Percentiles rank a stretch among this genome's conserved stretches.
Evolutionary conservation across 2,329 filamentous ascomycete genomes (phyloP).

Genomic region (Talaromyces sp.): DNA sequence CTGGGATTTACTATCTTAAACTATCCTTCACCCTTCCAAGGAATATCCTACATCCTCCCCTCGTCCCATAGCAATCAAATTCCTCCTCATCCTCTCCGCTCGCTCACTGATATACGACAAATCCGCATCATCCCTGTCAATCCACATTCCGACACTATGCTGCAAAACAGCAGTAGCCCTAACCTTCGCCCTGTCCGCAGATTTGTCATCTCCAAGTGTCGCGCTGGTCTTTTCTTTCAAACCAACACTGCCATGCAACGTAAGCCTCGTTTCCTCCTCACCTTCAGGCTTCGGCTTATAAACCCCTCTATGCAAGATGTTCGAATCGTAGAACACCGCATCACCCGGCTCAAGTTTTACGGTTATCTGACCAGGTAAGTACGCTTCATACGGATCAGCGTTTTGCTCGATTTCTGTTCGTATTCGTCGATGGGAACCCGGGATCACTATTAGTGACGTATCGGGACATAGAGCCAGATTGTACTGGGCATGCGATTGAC

Average conservation of each 20-base stretch:
- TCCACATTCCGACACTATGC: constrained; percentile 47
- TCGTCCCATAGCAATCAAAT: constrained; percentile 45
- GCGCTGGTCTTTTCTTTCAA: constrained; percentile 26
- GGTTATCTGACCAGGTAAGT: constrained; percentile 61
- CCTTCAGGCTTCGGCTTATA: constrained; percentile 37
- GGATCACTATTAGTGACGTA: constrained; percentile 69
- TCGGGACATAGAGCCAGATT: constrained; percentile 80
- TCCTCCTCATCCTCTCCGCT: constrained; percentile 44
- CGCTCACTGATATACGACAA: constrained; percentile 36
- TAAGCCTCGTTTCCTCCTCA: constrained; percentile 39
- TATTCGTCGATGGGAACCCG: constrained; percentile 69
- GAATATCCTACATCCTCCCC: constrained; percentile 43
- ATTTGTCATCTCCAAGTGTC: constrained; percentile 19
- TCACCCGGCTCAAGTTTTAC: constrained; percentile 71
- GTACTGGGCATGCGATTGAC: constrained; percentile 76
- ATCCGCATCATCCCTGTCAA: constrained; percentile 40
- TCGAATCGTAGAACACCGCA: constrained; percentile 85
- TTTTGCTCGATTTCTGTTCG: constrained; percentile 66
- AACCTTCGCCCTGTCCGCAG: constrained; percentile 33
- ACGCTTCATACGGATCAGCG: constrained; percentile 62
- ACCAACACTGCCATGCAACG: constrained; percentile 44
- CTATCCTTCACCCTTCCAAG: constrained; percentile 10
- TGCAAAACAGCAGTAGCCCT: constrained; percentile 45
- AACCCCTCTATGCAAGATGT: constrained; percentile 62
- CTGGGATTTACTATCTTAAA: neutral